Evolutionary conservation across 192 early-diverging fungal species (phyloP), one percentile per base, ranked within the genome.

Genomic region (Dispira parvispora): DNA sequence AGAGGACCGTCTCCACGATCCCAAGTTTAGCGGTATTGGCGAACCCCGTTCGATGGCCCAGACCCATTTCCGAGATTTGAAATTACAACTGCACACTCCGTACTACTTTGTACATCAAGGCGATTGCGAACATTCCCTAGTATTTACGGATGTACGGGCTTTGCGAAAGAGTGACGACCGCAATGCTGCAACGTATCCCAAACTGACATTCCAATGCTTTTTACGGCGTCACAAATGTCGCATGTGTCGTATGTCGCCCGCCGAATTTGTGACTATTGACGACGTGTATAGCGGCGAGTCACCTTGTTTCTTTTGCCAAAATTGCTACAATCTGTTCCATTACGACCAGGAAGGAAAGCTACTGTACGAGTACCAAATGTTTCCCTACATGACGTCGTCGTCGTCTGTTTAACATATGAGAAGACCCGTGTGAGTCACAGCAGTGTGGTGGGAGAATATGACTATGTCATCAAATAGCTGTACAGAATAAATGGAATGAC

Each of bases 71-170:
- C 64, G 71, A 38, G 84, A 87, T 46, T 67, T 91, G 20, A 73
- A 78, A 8, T 71, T 91, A 52, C 74, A 77, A 9, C 63, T 85
- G 46, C 78, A 82, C 52, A 68, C 78, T 49, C 83, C 84, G 5
- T 91, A 91, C 68, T 65, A 80, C 27, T 84, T 87, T 56, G 76
- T 82, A 11, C 89, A 91, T 64, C 87, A 89, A 72, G 89, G 83
- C 42, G 74, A 81, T 57, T 91, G 89, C 66, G 80, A 89, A 65
- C 89, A 91, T 58, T 71, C 85, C 26, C 44, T 91, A 43, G 73
- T 83, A 65, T 81, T 91, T 58, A 76, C 74, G 11, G 80, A 83
- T 54, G 45, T 84, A 28, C 75, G 85, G 13, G 71, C 68, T 43
- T 71, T 73, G 21, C 52, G 65, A 10, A 38, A 64, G 28, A 57